phyloP scores from a whole-genome alignment of 352 stramenopile species.

The Phytophthora fragariaefolia region DNA sequence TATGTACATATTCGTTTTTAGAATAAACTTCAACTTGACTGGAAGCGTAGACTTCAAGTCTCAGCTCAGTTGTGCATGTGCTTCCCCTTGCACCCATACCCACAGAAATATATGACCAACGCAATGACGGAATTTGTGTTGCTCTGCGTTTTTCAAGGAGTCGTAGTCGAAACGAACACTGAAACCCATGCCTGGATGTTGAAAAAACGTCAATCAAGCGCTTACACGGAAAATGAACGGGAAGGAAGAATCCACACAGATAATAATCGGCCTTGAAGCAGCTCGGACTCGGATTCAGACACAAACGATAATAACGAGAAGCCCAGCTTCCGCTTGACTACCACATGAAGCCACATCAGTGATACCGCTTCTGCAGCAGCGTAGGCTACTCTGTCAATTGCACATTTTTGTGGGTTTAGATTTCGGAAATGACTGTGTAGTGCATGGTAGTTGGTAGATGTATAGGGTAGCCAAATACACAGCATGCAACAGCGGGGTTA shows the following conservation, averaged over 20 bases:
- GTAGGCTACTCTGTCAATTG: not conserved
- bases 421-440: not conserved
- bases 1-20: no score
- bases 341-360: not conserved
- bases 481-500: not conserved
- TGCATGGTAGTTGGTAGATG: constrained; percentile 1
- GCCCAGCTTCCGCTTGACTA: constrained; percentile 5
- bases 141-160: no score
- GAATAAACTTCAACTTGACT: no score
- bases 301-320: constrained; percentile 7
- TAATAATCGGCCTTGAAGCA: constrained; percentile 3
- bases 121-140: no score
- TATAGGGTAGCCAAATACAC: not conserved
- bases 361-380: not conserved
- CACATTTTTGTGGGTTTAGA: not conserved
- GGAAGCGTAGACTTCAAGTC: no score
- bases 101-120: no score
- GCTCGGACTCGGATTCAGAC: not conserved
- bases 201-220: not conserved
- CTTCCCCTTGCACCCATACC: no score
- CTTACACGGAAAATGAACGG: not conserved
- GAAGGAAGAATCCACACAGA: not conserved
- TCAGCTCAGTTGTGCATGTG: no score
- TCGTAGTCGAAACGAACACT: constrained; percentile 1
- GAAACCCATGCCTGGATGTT: not conserved